phyloP scores from a whole-genome alignment of 352 stramenopile genomes.

The Globisporangium cederbergense region DNA sequence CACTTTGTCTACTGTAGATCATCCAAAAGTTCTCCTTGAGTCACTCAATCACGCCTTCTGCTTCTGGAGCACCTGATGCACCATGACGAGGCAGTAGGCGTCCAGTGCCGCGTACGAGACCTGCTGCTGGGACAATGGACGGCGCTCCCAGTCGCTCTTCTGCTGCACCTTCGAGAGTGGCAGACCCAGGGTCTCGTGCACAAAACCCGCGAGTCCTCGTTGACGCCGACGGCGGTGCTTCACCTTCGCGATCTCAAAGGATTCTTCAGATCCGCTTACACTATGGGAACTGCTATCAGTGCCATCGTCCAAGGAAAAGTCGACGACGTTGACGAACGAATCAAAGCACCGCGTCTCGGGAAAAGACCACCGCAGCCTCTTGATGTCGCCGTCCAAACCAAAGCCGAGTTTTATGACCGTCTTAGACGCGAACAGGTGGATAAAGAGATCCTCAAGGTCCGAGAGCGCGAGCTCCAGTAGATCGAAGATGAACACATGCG shows the following conservation, averaged over 20 bases:
- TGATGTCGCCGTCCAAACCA: slow-evolving; percentile 61
- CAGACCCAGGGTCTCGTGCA: slow-evolving; percentile 47
- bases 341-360: slow-evolving; percentile 63
- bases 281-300: background rate
- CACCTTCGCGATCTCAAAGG: slow-evolving; percentile 16
- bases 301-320: slow-evolving; percentile 49
- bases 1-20: too few species aligned
- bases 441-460: slow-evolving; percentile 68
- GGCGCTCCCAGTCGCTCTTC: slow-evolving; percentile 71
- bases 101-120: slow-evolving; percentile 72
- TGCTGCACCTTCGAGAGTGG: slow-evolving; percentile 71
- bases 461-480: slow-evolving; percentile 43
- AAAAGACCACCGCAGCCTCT: slow-evolving; percentile 67
- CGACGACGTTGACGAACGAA: slow-evolving; percentile 55
- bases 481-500: slow-evolving; percentile 70
- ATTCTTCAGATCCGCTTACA: background rate
- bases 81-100: slow-evolving; percentile 78
- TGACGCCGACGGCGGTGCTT: slow-evolving; percentile 35
- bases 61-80: slow-evolving; percentile 30
- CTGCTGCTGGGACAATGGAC: slow-evolving; percentile 54
- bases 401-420: slow-evolving; percentile 61
- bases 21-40: background rate
- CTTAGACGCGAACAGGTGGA: slow-evolving; percentile 50
- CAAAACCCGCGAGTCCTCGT: slow-evolving; percentile 51
- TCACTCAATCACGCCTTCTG: background rate